Percentiles rank a stretch among this genome's conserved stretches.
Evolutionary conservation across 352 stramenopile genomes (phyloP).

Genomic region (Phytophthora macrochlamydospora): DNA sequence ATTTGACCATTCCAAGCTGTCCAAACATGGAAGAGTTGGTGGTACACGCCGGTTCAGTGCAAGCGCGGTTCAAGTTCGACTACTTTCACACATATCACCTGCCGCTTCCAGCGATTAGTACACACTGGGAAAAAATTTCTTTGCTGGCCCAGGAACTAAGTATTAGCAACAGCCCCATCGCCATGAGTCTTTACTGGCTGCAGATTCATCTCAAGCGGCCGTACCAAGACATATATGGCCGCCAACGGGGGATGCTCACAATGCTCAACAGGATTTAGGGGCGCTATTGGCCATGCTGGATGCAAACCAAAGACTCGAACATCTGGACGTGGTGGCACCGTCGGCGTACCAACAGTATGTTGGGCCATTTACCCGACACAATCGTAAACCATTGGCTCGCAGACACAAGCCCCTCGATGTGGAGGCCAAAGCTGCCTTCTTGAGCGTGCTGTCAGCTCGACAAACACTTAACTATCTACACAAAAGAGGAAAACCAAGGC

Average conservation of each 20-base stretch:
- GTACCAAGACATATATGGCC: not conserved
- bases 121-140: not conserved
- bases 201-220: not conserved
- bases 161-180: not conserved
- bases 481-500: not conserved
- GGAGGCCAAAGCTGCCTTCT: not conserved
- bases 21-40: not conserved
- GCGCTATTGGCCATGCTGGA: conserved; percentile 7
- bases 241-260: not conserved
- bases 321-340: conserved; percentile 5
- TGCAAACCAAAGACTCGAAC: conserved; percentile 5
- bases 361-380: not conserved
- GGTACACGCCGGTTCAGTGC: not conserved
- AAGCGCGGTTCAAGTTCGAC: not conserved
- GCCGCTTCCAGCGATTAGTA: not conserved
- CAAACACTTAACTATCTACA: not conserved
- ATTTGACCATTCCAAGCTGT: not conserved
- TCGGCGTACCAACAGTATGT: not conserved
- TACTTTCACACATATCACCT: not conserved
- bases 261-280: not conserved
- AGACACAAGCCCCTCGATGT: not conserved
- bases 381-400: not conserved
- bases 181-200: not conserved
- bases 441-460: not conserved
- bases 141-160: not conserved